A percentile compares a stretch with the other conserved stretches of the same genome.
phyloP scores from a whole-genome alignment of 495 filamentous ascomycete genomes.

The Venustampulla echinocandica region DNA sequence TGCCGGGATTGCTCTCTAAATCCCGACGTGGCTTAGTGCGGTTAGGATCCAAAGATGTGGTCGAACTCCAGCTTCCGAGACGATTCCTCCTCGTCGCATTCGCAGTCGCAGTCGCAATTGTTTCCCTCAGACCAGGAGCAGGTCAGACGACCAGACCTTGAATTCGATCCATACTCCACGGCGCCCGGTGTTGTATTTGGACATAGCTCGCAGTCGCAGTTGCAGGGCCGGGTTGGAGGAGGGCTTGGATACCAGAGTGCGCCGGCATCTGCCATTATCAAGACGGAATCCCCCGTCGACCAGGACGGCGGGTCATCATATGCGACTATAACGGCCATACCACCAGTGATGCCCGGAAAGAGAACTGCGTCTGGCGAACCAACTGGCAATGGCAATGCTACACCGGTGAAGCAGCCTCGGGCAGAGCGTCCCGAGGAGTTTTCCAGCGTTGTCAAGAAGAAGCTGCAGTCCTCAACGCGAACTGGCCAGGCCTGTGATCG shows the following conservation, averaged over 20 bases:
- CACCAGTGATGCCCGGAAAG: slow-evolving; percentile 16
- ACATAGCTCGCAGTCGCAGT: background rate
- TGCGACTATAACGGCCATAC: background rate
- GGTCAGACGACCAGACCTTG: background rate
- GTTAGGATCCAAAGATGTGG: no score
- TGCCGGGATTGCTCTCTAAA: background rate
- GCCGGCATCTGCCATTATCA: background rate
- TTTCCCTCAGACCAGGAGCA: background rate
- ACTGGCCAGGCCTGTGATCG: slow-evolving; percentile 87
- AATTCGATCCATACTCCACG: background rate
- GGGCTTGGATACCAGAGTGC: background rate
- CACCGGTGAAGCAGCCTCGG: slow-evolving; percentile 32
- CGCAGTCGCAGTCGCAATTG: background rate
- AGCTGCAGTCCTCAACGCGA: slow-evolving; percentile 52
- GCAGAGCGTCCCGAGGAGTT: slow-evolving; percentile 53
- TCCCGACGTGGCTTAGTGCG: background rate
- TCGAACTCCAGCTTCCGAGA: no score
- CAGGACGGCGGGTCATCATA: background rate
- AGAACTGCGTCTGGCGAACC: slow-evolving; percentile 3
- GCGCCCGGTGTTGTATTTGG: background rate
- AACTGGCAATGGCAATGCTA: no score
- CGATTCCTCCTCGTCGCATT: background rate
- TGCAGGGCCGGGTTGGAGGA: background rate
- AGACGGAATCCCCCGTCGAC: background rate
- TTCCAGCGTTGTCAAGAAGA: slow-evolving; percentile 57